These are phyloP conservation scores for Lumnitzera racemosa DNA, from an alignment of 345 rosid genomes.

Conservation along the genomic window DNA sequence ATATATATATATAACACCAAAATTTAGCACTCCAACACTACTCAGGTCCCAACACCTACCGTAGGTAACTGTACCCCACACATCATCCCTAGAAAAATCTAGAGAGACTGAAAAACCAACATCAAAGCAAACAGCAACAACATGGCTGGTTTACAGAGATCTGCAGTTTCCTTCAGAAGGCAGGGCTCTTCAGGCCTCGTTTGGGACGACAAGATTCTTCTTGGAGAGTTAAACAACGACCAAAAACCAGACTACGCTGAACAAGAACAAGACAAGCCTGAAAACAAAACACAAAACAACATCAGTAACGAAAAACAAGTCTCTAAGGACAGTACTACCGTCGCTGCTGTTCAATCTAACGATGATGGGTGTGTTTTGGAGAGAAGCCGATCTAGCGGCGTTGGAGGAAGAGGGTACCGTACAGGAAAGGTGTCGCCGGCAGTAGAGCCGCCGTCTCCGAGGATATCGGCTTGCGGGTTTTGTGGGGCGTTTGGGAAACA, in stretches of 20 bases:
- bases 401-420: conserved; percentile 62
- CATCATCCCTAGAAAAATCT: too few species aligned
- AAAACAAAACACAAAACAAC: neutral
- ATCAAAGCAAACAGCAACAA: neutral
- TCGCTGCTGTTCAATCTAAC: conserved; percentile 14
- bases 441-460: conserved; percentile 90
- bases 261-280: conserved; percentile 28
- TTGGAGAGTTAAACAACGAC: conserved; percentile 35
- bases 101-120: too few species aligned
- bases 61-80: too few species aligned
- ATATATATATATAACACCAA: too few species aligned
- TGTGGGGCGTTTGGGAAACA: conserved; percentile 58
- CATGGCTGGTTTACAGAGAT: conserved; percentile 90
- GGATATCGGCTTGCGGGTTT: conserved; percentile 72
- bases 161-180: conserved; percentile 73
- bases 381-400: conserved; percentile 84
- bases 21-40: too few species aligned
- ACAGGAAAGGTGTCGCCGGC: conserved; percentile 84
- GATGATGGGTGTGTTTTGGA: conserved; percentile 21
- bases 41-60: too few species aligned
- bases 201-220: conserved; percentile 63
- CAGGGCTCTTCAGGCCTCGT: conserved; percentile 90
- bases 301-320: too few species aligned
- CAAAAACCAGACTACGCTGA: conserved; percentile 14
- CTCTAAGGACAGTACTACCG: too few species aligned